Evolutionary conservation across 2,329 filamentous ascomycete species (phyloP).

Genomic region (Magnaporthiopsis poae): DNA sequence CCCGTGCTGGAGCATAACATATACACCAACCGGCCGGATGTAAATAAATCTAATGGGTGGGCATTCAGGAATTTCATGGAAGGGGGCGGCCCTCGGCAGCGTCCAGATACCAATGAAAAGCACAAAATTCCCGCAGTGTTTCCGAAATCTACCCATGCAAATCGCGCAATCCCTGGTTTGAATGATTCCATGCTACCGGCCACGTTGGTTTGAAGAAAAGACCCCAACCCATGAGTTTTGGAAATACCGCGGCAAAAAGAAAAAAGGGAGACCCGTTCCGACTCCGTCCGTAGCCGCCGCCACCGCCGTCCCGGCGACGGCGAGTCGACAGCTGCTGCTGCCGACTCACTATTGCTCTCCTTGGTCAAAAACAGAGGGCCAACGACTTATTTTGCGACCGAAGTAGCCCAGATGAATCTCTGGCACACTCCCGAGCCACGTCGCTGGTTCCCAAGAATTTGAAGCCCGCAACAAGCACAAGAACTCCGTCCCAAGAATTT

Average conservation of each 20-base stretch:
- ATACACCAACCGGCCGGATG: not conserved
- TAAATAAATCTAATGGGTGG: not conserved
- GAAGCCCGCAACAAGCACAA: slow-evolving; percentile 15
- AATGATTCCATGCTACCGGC: slow-evolving; percentile 15
- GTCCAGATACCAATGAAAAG: not conserved
- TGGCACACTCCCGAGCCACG: too few species aligned
- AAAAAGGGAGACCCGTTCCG: slow-evolving; percentile 9
- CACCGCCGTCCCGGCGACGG: slow-evolving; percentile 13
- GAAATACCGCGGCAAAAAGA: slow-evolving; percentile 14
- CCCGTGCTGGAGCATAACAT: not conserved
- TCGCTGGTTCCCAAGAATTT: slow-evolving; percentile 12
- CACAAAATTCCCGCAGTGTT: slow-evolving; percentile 3
- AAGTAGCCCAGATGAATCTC: too few species aligned
- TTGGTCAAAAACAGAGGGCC: too few species aligned
- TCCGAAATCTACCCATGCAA: slow-evolving; percentile 11
- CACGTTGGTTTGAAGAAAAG: slow-evolving; percentile 12
- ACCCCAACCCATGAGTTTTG: slow-evolving; percentile 11
- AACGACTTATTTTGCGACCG: too few species aligned
- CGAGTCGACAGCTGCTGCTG: too few species aligned
- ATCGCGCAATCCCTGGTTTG: slow-evolving; percentile 11
- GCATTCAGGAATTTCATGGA: not conserved
- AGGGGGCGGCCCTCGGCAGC: not conserved
- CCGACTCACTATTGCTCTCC: too few species aligned
- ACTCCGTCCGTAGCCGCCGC: slow-evolving; percentile 5
- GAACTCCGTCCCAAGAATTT: slow-evolving; percentile 11